A percentile compares a stretch with the other conserved stretches of the same genome.
Conservation (phyloP, 2,329 filamentous ascomycete genomes). For the Camptophora hylomeconis region DNA sequence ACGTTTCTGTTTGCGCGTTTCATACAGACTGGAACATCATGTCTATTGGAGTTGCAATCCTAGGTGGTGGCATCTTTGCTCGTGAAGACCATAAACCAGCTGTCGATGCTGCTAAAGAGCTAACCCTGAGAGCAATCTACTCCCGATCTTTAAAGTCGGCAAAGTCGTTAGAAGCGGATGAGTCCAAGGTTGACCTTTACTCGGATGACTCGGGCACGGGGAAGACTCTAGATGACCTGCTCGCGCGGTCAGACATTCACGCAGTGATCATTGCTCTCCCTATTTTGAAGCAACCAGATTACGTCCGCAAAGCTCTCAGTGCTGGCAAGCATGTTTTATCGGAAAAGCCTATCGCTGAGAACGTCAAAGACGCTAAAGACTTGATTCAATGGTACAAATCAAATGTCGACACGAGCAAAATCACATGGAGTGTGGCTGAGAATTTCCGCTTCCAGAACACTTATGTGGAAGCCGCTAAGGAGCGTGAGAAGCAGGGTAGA, state of each 20-base stretch:
- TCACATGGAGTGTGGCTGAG: conserved; percentile 40
- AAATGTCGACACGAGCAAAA: conserved; percentile 26
- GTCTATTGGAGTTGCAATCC: conserved; percentile 37
- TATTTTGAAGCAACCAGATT: conserved; percentile 38
- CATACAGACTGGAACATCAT: conserved; percentile 19
- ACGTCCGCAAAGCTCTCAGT: conserved; percentile 34
- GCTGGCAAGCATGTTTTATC: conserved; percentile 44
- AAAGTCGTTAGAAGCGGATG: conserved; percentile 25
- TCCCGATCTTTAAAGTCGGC: conserved; percentile 45
- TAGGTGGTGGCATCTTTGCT: conserved; percentile 46
- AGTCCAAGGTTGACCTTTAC: conserved; percentile 36
- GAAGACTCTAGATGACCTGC: conserved; percentile 32
- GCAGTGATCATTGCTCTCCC: conserved; percentile 43
- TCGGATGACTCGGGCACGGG: conserved; percentile 39
- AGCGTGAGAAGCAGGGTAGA: conserved; percentile 34
- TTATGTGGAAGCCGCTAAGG: conserved; percentile 32
- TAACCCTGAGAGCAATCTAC: conserved; percentile 44
- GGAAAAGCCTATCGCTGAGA: conserved; percentile 45
- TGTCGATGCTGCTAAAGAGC: conserved; percentile 30
- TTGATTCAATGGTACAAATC: conserved; percentile 38
- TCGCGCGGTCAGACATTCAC: conserved; percentile 35
- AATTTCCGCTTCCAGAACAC: conserved; percentile 43
- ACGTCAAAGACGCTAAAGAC: conserved; percentile 36
- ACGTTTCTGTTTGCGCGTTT: no score
- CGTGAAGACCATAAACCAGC: conserved; percentile 45